Conservation (phyloP, 139 green algal genomes). For the Coccomyxa sp. region DNA sequence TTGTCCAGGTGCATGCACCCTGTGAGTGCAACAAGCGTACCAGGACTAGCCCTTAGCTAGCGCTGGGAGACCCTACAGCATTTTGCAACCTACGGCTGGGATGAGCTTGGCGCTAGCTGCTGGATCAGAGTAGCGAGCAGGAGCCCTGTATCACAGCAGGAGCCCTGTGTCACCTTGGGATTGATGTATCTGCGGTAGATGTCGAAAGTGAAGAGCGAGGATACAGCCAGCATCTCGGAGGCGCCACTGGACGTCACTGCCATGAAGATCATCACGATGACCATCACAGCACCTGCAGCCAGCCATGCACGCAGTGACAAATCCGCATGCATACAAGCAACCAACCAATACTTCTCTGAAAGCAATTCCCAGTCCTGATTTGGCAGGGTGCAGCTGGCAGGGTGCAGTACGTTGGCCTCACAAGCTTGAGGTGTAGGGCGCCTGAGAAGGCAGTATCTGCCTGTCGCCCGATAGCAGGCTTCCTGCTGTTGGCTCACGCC, state of each 20-base stretch:
- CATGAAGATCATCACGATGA: slow-evolving; percentile 19
- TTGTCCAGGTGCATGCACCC: not conserved
- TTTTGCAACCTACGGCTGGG: not conserved
- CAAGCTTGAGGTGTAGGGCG: no score
- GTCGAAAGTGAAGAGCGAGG: slow-evolving; percentile 20
- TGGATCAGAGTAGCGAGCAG: not conserved
- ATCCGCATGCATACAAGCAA: no score
- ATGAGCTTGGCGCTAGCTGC: not conserved
- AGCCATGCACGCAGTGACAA: no score
- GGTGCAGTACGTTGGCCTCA: no score
- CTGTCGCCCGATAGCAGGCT: no score
- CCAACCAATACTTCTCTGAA: no score
- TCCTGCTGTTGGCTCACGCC: no score
- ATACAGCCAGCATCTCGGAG: slow-evolving; percentile 8
- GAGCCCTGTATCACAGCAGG: not conserved
- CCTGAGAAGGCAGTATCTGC: no score
- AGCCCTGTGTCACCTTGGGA: not conserved
- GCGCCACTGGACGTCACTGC: slow-evolving; percentile 16
- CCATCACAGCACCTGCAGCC: slow-evolving; percentile 8
- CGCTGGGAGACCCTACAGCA: not conserved
- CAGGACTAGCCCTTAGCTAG: not conserved
- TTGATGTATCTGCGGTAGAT: slow-evolving; percentile 16
- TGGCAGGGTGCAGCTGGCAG: no score
- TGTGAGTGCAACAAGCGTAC: not conserved
- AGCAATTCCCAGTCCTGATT: no score